Evolutionary conservation across 805 yeast genomes (phyloP).

Genomic region (Ogataea wickerhamii): DNA sequence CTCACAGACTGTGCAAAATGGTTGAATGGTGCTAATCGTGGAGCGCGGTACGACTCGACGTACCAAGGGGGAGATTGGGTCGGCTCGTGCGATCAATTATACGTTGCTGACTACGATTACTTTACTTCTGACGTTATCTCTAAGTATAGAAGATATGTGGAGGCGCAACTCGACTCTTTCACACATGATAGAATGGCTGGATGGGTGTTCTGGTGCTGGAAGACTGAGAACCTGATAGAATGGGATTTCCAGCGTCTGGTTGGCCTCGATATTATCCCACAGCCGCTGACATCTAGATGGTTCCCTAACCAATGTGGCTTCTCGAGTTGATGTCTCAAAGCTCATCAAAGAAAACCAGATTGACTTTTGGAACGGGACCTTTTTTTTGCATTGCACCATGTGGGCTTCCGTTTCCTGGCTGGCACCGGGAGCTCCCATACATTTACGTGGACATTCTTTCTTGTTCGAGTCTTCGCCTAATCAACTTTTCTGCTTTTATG

Average conservation of each 20-base stretch:
- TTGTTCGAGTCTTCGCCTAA: too few species aligned
- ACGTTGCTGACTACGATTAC: constrained; percentile 34
- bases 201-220: constrained; percentile 94
- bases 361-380: too few species aligned
- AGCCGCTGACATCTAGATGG: constrained; percentile 49
- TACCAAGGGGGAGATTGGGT: constrained; percentile 37
- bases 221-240: constrained; percentile 76
- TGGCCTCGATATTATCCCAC: constrained; percentile 66
- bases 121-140: constrained; percentile 60
- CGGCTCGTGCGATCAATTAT: constrained; percentile 62
- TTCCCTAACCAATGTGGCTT: constrained; percentile 33
- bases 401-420: too few species aligned
- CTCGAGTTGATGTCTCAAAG: constrained; percentile 1
- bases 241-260: constrained; percentile 77
- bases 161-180: constrained; percentile 87
- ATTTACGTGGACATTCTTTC: too few species aligned
- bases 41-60: constrained; percentile 75
- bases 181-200: constrained; percentile 54
- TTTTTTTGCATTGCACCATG: too few species aligned
- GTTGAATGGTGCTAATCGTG: constrained; percentile 83
- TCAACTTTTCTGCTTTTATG: too few species aligned
- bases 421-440: too few species aligned
- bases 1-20: constrained; percentile 86
- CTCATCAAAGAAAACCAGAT: background rate
- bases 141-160: constrained; percentile 67